Base-by-base conservation (phyloP, 352 stramenopile genomes). In the Globisporangium iwayamae region DNA sequence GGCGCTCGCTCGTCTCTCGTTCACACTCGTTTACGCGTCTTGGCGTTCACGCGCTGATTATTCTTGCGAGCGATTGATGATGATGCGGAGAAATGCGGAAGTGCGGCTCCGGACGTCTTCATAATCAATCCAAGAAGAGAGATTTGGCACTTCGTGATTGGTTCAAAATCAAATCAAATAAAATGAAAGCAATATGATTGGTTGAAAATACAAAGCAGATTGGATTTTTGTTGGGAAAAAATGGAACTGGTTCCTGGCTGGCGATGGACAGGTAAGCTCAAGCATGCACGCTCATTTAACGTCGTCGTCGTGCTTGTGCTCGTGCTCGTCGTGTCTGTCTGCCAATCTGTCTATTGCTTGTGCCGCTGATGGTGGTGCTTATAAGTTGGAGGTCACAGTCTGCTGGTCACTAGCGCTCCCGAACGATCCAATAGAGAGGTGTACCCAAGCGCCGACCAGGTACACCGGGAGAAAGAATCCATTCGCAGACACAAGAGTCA, bases 401-500 rank as follows among this genome's bases (percentile, higher is more conserved):
- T 43, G n/a, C 18, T 32, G 16, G 1, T 45, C 48, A 55, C 32
- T 45, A 8, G 4, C 22, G 28, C 34, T 56, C 51, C 14, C 18
- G 50, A 13, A 20, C 14, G 28, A 56, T 56, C 50, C 16, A 16
- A 28, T 11, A 54, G 47, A 28, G 20, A 54, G 50, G 30, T 14
- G 51, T 3, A 57, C 8, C 30, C 51, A 45, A 45, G 28, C 30
- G 51, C 2, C 51, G 9, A 56, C 16, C 13, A 5, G 13, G 38
- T 55, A 11, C 48, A 52, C 10, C n/a, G 5, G 3, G 16, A 9
- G 6, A 50, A 43, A 41, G 28, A 41, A 39, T 43, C 28, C 28
- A 43, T 48, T 48, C 51, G 34, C 36, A 11, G 3, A 11, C 14
- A 43, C 30, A 57, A 57, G 18, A 56, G 51, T 56, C 51, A 56